Evolutionary conservation across 164 flowering plant genomes (phyloP).

Genomic region (Vitis vinifera): DNA sequence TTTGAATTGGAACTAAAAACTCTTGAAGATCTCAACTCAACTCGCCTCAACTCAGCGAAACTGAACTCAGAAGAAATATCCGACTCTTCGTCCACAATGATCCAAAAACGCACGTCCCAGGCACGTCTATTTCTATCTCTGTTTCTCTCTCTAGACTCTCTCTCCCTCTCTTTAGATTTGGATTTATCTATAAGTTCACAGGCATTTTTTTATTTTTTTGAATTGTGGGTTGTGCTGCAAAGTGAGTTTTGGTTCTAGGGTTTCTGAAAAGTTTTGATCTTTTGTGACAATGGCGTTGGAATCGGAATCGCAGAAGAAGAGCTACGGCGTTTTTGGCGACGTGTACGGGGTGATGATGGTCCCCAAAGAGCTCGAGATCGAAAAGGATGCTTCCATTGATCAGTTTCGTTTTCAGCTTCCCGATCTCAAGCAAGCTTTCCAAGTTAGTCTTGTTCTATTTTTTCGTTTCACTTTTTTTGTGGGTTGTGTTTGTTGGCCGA

Average conservation of each 20-base stretch:
- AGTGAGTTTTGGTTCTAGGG: too few species aligned
- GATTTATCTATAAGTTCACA: neutral
- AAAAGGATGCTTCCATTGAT: conserved; percentile 19
- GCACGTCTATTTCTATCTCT: conserved; percentile 12
- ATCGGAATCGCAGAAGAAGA: conserved; percentile 57
- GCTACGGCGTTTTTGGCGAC: conserved; percentile 39
- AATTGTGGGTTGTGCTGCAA: neutral
- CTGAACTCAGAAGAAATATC: neutral
- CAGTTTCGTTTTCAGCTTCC: conserved; percentile 28
- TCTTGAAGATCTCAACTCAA: too few species aligned
- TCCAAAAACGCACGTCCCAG: conserved; percentile 21
- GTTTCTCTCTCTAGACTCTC: neutral
- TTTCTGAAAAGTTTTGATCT: too few species aligned
- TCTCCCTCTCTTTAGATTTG: neutral
- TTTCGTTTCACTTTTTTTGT: neutral
- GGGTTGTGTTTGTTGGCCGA: too few species aligned
- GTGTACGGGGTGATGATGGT: conserved; percentile 43
- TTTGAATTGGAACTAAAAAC: too few species aligned
- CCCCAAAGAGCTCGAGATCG: conserved; percentile 41
- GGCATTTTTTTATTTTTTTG: neutral
- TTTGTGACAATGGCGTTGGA: conserved; percentile 30
- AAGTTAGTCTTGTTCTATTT: conserved; percentile 27
- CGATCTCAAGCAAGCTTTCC: conserved; percentile 38
- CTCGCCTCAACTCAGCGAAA: too few species aligned
- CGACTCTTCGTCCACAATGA: conserved; percentile 9